Percentiles rank a stretch among this genome's conserved stretches.
Evolutionary conservation across 352 stramenopile genomes (phyloP).

Genomic region (Elongisporangium prolatum): DNA sequence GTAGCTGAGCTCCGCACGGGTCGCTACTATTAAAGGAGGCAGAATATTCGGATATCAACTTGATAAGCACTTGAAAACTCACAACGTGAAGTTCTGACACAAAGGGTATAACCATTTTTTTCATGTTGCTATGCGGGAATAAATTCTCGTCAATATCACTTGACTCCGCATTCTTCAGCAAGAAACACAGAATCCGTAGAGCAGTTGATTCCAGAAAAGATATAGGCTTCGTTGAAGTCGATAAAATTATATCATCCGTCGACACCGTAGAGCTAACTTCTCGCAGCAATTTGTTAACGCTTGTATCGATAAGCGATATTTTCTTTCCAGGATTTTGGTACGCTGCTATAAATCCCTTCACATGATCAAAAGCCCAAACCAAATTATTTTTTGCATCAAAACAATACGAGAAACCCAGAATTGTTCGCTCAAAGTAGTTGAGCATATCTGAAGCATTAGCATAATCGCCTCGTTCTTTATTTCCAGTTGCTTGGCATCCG

Average conservation of each 20-base stretch:
- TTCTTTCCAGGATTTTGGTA: constrained; percentile 41
- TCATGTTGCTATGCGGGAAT: background rate
- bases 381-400: constrained; percentile 54
- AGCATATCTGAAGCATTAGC: background rate
- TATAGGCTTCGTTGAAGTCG: background rate
- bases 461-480: background rate
- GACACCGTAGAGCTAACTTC: background rate
- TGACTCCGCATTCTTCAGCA: constrained; percentile 37
- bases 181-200: constrained; percentile 26
- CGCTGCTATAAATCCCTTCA: constrained; percentile 20
- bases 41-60: constrained; percentile 26
- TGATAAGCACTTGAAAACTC: constrained; percentile 30
- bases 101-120: constrained; percentile 24
- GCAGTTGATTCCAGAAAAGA: constrained; percentile 9
- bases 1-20: constrained; percentile 12
- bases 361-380: constrained; percentile 30
- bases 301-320: constrained; percentile 33
- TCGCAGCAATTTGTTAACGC: constrained; percentile 3
- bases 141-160: constrained; percentile 11
- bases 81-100: constrained; percentile 28
- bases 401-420: constrained; percentile 24
- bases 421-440: constrained; percentile 21
- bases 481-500: background rate
- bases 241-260: background rate
- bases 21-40: constrained; percentile 20